These are phyloP conservation scores for Cordyceps cicadae DNA, from an alignment of 2,329 filamentous ascomycete genomes.

Conservation along the genomic window DNA sequence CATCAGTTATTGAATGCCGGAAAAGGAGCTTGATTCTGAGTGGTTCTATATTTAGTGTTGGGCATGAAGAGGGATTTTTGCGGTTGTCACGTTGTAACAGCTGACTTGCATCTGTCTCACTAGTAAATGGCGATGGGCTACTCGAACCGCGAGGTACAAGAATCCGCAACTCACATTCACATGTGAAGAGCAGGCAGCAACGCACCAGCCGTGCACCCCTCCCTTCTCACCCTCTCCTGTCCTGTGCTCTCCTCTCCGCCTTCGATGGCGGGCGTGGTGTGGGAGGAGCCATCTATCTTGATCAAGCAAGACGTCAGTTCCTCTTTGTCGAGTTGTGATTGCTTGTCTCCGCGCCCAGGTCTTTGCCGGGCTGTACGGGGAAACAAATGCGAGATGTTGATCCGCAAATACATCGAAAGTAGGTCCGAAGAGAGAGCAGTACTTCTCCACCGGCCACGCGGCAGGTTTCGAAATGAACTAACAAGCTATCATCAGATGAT, in stretches of 20 bases:
- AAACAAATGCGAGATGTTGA: neutral
- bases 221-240: too few species aligned
- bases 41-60: neutral
- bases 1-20: neutral
- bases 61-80: neutral
- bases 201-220: neutral
- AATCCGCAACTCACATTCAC: neutral
- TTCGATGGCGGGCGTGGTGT: neutral
- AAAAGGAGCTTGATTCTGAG: neutral
- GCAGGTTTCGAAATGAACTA: neutral
- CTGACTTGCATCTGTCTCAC: neutral
- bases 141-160: neutral
- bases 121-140: neutral
- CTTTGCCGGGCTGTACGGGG: neutral
- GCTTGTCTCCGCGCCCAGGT: neutral
- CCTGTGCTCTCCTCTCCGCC: too few species aligned
- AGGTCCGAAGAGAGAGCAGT: neutral
- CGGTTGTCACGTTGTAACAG: neutral
- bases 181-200: neutral
- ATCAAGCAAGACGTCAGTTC: neutral
- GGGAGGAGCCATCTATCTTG: neutral
- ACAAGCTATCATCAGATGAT: neutral
- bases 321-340: neutral
- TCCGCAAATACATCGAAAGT: constrained; percentile 3
- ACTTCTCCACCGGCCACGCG: neutral